Evolutionary conservation across 768 basidiomycete genomes (phyloP), one percentile per base, ranked within the genome.

Genomic region (Gelatoporia subvermispora): DNA sequence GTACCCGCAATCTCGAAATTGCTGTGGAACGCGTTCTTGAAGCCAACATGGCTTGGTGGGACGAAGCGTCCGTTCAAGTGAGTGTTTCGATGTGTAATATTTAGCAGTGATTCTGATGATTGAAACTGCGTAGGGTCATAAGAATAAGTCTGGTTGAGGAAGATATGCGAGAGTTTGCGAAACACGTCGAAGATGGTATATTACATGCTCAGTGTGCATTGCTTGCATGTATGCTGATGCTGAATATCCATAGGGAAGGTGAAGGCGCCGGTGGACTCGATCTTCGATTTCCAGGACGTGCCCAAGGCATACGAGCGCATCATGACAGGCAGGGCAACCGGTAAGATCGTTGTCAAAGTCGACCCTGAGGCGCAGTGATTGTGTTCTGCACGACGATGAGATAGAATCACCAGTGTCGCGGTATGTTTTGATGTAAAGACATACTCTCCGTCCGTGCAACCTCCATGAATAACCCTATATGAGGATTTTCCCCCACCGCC

Each of bases 321-420:
- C 8, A 68, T 81, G 73, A 73, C 76, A 1, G 63, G 69, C 4
- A 69, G 76, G 17, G 79, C 82, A 1, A 76, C 70, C 3, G 88
- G 88, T 0, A 88, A 88, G 60, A 73, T 89, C 3, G 71, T 87
- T 3, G 73, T 88, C 20, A 77, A 72, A 51, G 64, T 83, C 5
- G 66, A 71, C 17, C 53, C 61, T 2, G 45, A 47, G 9, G 53
- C 47, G 10, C 48, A 51, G 40, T 59, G 48, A 31, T 31, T n/a
- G 28, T 13, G 28, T 13, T 13, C 28, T 13, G 13, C 28, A 31
- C 28, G 28, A 7, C 7, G 13, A 13, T 31, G 28, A 13, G 28
- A 31, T 13, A 31, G 5, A 7, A 31, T 31, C 7, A 31, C 28
- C 5, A 31, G 28, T 5, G 13, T 5, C 7, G 7, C 5, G 5